Conservation (phyloP, 2,329 filamentous ascomycete species). For the Juglanconis sp. region DNA sequence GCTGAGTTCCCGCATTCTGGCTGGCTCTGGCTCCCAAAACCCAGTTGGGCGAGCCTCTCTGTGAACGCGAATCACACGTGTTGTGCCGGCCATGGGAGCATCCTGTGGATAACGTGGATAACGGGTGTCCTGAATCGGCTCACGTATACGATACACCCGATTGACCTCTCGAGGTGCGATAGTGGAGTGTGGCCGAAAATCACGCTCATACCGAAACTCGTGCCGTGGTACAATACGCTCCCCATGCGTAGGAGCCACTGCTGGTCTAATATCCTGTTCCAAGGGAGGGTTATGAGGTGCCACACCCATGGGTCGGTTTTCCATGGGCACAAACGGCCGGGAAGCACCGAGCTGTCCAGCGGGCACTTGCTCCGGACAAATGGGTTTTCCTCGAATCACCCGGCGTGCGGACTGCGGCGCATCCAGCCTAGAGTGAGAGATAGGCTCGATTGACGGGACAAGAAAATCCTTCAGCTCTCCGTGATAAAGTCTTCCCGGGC, state of each 20-base stretch:
- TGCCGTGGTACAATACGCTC: neutral
- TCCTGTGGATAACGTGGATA: neutral
- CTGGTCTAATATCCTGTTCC: neutral
- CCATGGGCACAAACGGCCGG: neutral
- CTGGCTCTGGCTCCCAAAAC: neutral
- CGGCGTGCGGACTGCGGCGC: constrained; percentile 11
- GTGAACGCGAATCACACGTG: constrained; percentile 12
- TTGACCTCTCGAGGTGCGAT: constrained; percentile 3
- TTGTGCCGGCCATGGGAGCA: neutral
- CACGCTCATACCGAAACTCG: constrained; percentile 1
- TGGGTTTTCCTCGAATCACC: constrained; percentile 7
- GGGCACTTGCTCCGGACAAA: constrained; percentile 18
- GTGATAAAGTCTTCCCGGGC: constrained; percentile 22
- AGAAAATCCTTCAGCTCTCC: constrained; percentile 39
- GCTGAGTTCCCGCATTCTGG: constrained; percentile 7
- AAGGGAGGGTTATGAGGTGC: constrained; percentile 1
- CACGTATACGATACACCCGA: constrained; percentile 14
- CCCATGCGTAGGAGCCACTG: neutral
- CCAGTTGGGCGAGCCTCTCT: constrained; percentile 4
- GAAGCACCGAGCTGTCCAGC: constrained; percentile 7
- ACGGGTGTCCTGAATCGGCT: constrained; percentile 4
- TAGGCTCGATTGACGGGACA: constrained; percentile 45
- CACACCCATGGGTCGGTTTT: neutral
- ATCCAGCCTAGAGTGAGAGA: constrained; percentile 25
- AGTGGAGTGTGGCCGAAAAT: neutral